Base-by-base conservation (phyloP, 257 asterid genomes). In the Solanum paucissectum region DNA sequence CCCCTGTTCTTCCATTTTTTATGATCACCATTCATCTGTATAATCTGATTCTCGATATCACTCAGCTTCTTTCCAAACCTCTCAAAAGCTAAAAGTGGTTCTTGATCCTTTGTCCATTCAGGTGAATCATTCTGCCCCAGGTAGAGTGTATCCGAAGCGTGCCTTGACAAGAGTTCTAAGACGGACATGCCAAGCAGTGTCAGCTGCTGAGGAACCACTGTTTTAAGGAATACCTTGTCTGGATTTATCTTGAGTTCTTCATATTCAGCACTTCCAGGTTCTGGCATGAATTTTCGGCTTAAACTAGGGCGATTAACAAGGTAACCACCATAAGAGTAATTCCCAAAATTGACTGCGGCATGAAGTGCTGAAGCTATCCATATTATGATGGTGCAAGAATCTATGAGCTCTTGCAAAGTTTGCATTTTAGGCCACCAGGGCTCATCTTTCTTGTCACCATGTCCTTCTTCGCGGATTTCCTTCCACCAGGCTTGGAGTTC, bases 401-500 rank as follows among this genome's bases (percentile, higher is more conserved):
- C 90, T 9, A 91, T 83, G 14, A 96, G 93, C 14, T 93, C 98
- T 38, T 91, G n/a, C 0, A 69, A 33, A 25, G 93, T 93, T 29
- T 91, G 91, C 98, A 96, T 94, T 86, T 93, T 86, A 16, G 94
- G 94, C 98, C 98, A 96, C 96, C 98, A 95, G 2, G 88, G 89
- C 83, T 92, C 96, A 38, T 94, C 88, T 86, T 90, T 95, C 92
- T 93, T 93, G 92, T 95, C 98, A 0, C 90, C 94, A 1, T 95
- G 98, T 23, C 98, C 98, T 82, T 91, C 69, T 86, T 94, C 95
- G 38, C 92, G 90, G 3, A 92, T 4, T 55, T 93, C 96, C n/a
- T 91, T 91, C 98, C 98, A 96, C 98, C 98, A 96, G 21, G 89
- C 88, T 81, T 95, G 98, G 20, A 96, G 94, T 90, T 96, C 98